Conservation (phyloP, 2,329 filamentous ascomycete species). For the Botrytis fabae region DNA sequence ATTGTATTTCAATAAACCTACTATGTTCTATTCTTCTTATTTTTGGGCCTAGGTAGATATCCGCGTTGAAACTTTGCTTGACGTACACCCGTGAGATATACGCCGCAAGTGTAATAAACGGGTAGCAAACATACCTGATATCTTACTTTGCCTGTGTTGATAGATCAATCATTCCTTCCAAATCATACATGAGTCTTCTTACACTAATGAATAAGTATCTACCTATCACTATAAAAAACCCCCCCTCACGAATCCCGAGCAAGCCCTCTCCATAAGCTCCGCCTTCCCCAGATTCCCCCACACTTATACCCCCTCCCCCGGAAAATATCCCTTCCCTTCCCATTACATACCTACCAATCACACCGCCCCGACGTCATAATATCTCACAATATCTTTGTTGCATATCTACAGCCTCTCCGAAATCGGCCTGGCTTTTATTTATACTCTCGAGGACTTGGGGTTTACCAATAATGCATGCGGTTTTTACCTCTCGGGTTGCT, state of each 20-base stretch:
- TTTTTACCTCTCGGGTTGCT: not conserved
- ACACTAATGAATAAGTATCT: accelerated
- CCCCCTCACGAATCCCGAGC: not conserved
- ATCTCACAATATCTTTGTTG: not conserved
- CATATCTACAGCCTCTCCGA: conserved; percentile 2
- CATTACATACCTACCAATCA: not conserved
- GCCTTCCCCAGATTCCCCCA: not conserved
- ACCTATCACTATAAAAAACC: accelerated
- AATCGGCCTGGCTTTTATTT: not conserved
- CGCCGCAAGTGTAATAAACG: not conserved
- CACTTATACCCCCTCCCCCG: too few relatives aligned
- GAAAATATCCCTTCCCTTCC: too few relatives aligned
- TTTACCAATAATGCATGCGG: not conserved
- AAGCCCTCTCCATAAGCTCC: not conserved
- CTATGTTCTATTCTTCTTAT: not conserved
- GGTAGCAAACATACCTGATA: not conserved
- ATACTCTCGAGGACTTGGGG: not conserved
- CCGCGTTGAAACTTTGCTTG: not conserved
- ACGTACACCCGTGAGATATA: not conserved
- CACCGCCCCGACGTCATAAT: too few relatives aligned
- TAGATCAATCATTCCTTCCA: not conserved
- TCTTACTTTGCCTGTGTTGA: too few relatives aligned
- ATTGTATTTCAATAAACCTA: accelerated
- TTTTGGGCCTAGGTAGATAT: not conserved
- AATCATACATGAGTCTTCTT: not conserved